These are phyloP conservation scores for Galerina marginata DNA, from an alignment of 768 basidiomycete species.

Conservation along the genomic window DNA sequence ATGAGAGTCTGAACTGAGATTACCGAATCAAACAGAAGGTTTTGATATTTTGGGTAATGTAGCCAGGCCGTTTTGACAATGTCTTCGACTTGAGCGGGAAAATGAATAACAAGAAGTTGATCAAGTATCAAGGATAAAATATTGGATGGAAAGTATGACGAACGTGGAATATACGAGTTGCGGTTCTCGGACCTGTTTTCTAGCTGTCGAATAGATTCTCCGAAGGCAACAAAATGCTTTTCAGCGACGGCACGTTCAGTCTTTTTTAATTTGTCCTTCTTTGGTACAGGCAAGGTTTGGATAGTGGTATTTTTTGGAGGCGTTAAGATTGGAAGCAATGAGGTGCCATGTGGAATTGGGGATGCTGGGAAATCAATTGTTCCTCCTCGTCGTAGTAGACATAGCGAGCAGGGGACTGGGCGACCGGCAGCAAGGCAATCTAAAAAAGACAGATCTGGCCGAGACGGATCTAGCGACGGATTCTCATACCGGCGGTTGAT, in stretches of 20 bases:
- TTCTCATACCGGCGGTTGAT: constrained; percentile 9
- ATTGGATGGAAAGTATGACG: not conserved
- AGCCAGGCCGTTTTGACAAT: not conserved
- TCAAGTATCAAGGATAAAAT: not conserved
- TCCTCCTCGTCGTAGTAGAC: not conserved
- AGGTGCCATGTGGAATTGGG: not conserved
- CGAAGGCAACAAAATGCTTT: not conserved
- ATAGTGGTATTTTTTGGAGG: not conserved
- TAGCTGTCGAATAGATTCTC: not conserved
- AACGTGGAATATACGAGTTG: not conserved
- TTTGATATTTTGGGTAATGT: not conserved
- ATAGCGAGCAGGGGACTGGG: not conserved
- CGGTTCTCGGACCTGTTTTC: not conserved
- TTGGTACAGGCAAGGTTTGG: not conserved
- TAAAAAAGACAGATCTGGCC: not conserved
- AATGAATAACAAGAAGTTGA: not conserved
- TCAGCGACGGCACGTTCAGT: not conserved
- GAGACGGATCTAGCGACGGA: constrained; percentile 9
- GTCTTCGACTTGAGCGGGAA: not conserved
- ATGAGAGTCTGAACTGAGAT: not conserved
- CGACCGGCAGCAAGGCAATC: constrained; percentile 6
- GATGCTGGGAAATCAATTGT: not conserved
- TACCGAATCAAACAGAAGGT: not conserved
- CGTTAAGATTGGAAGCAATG: not conserved
- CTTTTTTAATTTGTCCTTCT: not conserved